Base-by-base conservation (phyloP, 352 stramenopile species). In the Phytophthora fragariae region DNA sequence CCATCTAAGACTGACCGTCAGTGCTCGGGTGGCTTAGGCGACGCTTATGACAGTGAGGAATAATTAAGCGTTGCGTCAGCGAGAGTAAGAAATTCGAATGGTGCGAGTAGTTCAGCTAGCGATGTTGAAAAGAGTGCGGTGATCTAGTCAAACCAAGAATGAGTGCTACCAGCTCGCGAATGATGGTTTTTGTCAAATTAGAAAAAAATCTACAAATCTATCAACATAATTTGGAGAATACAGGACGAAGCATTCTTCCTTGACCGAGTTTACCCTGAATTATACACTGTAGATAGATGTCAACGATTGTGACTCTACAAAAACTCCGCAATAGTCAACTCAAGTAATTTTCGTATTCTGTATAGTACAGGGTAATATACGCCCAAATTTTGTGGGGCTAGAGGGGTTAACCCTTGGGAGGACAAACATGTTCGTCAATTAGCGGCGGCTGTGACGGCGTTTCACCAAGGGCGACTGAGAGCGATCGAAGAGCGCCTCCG, bases 291-390 rank as follows among this genome's bases (percentile, higher is more conserved):
- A 64, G 39, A 64, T 64, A 64, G 8, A 0, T 31, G 15, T 41
- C 3, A 64, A 35, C n/a, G 57, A 64, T 64, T 56, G 27, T 60
- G 33, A 60, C 1, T 27, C 14, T n/a, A 14, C 5, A 27, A 65
- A 65, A 65, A 65, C 31, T 57, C 47, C 59, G 59, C 59, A 65
- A 65, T 65, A 65, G 27, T 65, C 50, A 57, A 33, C 5, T 52
- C 46, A 65, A 58, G 44, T 57, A 17, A 65, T 65, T 58, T 29
- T 52, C 8, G 37, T 65, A 65, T 39, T 31, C 47, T 65, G 59
- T 65, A 39, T 0, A 41, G 39, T 65, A 65, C 59, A 65, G 59
- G 59, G 47, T 65, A 55, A 63, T 27, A 53, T 63, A 1, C 21
- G 39, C 57, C 6, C 21, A 27, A 63, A 63, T 52, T 54, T 21